These are phyloP conservation scores for Rhododendron molle DNA, from an alignment of 148 eudicot genomes.

Conservation along the genomic window DNA sequence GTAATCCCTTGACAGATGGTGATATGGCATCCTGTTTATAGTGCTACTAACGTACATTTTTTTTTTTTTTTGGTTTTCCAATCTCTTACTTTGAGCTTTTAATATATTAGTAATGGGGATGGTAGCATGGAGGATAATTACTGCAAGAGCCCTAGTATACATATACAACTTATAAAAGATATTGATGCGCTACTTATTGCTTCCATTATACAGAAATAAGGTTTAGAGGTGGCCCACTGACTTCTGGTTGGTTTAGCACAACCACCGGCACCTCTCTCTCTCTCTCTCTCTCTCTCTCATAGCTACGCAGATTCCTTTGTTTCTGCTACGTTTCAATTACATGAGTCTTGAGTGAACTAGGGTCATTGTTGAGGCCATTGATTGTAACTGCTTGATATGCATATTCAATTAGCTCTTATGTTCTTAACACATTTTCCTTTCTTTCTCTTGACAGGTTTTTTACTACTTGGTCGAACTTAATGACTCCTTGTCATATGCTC, in stretches of 20 bases:
- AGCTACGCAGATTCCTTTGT: background rate
- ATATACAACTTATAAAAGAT: background rate
- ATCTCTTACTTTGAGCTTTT: background rate
- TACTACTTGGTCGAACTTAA: conserved; percentile 38
- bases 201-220: background rate
- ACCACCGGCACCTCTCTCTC: background rate
- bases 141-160: background rate
- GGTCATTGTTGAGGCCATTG: background rate
- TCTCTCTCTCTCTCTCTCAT: background rate
- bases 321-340: conserved; percentile 40
- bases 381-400: background rate
- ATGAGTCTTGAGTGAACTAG: conserved; percentile 54
- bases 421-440: background rate
- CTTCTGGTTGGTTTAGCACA: background rate
- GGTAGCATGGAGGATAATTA: background rate
- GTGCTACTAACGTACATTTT: background rate
- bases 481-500: conserved; percentile 95
- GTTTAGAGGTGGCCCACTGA: background rate
- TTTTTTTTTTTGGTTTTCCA: background rate
- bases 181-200: background rate
- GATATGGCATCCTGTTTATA: background rate
- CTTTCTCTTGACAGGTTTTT: background rate
- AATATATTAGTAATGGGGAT: background rate
- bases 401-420: background rate
- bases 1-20: background rate